A percentile compares a stretch with the other conserved stretches of the same genome.
Evolutionary conservation across 176 grass and related monocot species (phyloP).

Genomic region (Tillandsia fasciculata): DNA sequence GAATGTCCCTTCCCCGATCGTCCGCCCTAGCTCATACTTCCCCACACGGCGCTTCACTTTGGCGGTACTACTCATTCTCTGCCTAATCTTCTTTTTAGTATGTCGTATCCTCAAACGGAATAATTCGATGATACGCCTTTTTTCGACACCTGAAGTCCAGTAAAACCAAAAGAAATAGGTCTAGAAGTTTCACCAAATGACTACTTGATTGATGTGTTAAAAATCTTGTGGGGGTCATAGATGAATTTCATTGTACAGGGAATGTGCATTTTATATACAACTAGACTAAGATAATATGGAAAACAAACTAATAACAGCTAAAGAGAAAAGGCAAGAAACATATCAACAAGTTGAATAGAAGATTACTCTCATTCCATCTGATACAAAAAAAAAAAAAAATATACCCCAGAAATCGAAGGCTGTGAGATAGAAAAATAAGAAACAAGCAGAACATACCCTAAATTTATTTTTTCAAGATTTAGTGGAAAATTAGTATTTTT

Average conservation of each 20-base stretch:
- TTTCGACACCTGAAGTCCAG: background rate
- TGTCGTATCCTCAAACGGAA: background rate
- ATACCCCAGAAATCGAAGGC: too few species aligned
- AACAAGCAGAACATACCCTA: too few species aligned
- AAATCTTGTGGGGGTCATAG: background rate
- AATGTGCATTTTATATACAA: background rate
- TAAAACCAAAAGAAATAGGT: background rate
- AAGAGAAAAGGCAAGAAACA: too few species aligned
- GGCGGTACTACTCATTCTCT: background rate
- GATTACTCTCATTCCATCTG: too few species aligned
- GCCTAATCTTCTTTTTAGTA: background rate
- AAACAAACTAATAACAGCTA: too few species aligned
- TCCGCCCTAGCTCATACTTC: conserved; percentile 88
- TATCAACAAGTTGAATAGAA: too few species aligned
- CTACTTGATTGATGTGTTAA: background rate
- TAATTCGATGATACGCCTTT: background rate
- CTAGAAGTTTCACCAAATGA: background rate
- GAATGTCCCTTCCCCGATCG: conserved; percentile 89
- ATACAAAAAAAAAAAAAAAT: too few species aligned
- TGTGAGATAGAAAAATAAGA: too few species aligned
- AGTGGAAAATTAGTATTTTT: too few species aligned
- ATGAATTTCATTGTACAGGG: background rate
- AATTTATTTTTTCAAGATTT: too few species aligned
- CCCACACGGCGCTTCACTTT: conserved; percentile 90
- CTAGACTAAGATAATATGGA: too few species aligned